A percentile compares a stretch with the other conserved stretches of the same genome.
These are phyloP conservation scores for Eutrema heterophyllum DNA, from an alignment of 345 rosid genomes.

Conservation along the genomic window DNA sequence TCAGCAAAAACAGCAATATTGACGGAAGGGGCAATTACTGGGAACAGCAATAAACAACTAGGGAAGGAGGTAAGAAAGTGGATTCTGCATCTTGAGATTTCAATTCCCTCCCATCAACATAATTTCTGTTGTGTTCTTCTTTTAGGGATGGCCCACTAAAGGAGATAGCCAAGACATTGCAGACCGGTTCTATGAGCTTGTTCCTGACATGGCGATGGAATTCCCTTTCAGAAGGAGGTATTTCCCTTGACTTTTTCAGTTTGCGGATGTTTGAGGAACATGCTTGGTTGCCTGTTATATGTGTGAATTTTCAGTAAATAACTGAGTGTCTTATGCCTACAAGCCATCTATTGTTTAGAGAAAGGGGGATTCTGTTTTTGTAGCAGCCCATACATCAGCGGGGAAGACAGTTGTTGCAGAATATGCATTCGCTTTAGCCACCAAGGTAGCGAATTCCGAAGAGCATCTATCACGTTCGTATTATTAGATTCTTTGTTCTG, in stretches of 20 bases:
- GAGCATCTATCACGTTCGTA: background rate
- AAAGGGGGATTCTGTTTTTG: conserved; percentile 93
- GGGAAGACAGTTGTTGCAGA: conserved; percentile 99
- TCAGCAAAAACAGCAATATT: conserved; percentile 41
- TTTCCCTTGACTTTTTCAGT: background rate
- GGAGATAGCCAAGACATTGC: conserved; percentile 72
- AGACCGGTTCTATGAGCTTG: conserved; percentile 66
- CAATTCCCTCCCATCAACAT: background rate
- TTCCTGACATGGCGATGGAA: conserved; percentile 91
- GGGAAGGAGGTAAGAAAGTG: conserved; percentile 50
- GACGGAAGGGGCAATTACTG: conserved; percentile 34
- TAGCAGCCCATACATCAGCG: conserved; percentile 99
- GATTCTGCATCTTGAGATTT: conserved; percentile 2
- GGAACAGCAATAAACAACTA: conserved; percentile 34
- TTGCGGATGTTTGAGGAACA: background rate
- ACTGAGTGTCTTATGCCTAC: conserved; percentile 24
- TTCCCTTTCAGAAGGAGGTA: conserved; percentile 98
- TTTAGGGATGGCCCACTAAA: conserved; percentile 73
- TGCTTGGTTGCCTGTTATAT: conserved; percentile 12
- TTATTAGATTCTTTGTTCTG: conserved; percentile 3
- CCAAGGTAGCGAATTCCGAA: conserved; percentile 48
- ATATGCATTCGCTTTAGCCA: conserved; percentile 95
- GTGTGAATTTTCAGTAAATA: conserved; percentile 3
- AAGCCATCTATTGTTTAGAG: conserved; percentile 92
- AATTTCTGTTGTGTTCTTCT: conserved; percentile 16